Evolutionary conservation across 1,284 basidiomycete species (phyloP), one percentile per base, ranked within the genome.

Genomic region (Trametes polyzona): DNA sequence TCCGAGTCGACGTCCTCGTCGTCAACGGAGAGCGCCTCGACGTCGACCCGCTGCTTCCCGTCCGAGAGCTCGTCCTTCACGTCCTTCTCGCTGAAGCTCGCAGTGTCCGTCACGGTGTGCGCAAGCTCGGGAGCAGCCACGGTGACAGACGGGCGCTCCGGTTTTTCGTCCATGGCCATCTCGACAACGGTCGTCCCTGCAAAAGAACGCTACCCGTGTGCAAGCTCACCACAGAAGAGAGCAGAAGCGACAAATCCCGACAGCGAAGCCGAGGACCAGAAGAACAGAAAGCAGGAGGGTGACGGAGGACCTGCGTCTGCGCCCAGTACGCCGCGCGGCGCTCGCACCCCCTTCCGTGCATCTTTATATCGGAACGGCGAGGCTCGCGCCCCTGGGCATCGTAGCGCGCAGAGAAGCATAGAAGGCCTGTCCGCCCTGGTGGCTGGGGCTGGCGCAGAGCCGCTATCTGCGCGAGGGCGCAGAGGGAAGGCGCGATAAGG

Each of bases 31-130:
- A 61, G 55, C 24, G 55, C 57, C 44, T 66, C 68, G 9, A 67
- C 61, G 30, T 67, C 62, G 39, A 59, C 61, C 55, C 66, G 67
- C 57, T 69, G 67, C 50, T 65, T 62, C 36, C 61, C 58, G 21
- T 55, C 52, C 33, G 39, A 36, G 19, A 50, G 16, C 27, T 55
- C 49, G 36, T 57, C 54, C 51, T 48, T 51, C 8, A 43, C 36
- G 17, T 55, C 53, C 52, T 65, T 64, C 61, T 67, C 64, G 21
- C 52, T 32, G 14, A 61, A 65, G 44, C 50, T 56, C 37, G 54
- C 24, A 21, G 58, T 58, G 27, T 55, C 43, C 41, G 55, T n/a
- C n/a, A n/a, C n/a, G n/a, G n/a, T 30, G 58, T 55, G 60, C 35
- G 58, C 40, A 19, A 63, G 60, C 42, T 63, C 59, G 2, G 41